These are phyloP conservation scores for Beauveria sp. DNA, from an alignment of 2,329 filamentous ascomycete species.

Conservation along the genomic window DNA sequence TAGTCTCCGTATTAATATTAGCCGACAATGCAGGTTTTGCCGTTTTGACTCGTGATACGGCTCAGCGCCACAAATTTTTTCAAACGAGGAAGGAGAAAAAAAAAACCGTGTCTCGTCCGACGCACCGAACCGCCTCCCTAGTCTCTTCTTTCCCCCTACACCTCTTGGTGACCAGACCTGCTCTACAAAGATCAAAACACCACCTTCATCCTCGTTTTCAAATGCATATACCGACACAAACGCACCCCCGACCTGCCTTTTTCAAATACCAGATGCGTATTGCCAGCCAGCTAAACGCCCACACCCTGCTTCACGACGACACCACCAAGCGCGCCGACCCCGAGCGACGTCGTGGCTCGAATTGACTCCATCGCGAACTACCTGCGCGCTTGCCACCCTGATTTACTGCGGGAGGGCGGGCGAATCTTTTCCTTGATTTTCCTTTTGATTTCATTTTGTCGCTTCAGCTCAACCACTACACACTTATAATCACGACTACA, in stretches of 20 bases:
- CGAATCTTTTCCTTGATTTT: not conserved
- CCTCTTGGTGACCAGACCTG: conserved; percentile 19
- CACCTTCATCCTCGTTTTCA: conserved; percentile 22
- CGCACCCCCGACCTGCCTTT: conserved; percentile 38
- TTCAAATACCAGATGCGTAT: conserved; percentile 52
- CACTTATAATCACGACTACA: not conserved
- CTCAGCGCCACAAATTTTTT: not conserved
- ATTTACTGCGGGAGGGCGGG: not conserved
- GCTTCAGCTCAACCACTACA: not conserved
- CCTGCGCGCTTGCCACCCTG: conserved; percentile 11
- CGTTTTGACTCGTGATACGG: not conserved
- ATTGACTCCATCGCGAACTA: conserved; percentile 23
- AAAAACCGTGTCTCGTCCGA: conserved; percentile 6
- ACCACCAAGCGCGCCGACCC: conserved; percentile 49
- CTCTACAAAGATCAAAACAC: not conserved
- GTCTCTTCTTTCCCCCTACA: conserved; percentile 16
- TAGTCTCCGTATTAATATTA: not conserved
- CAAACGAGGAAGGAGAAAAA: not conserved
- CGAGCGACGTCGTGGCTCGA: conserved; percentile 50
- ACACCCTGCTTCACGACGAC: conserved; percentile 36
- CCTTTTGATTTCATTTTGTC: not conserved
- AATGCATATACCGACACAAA: conserved; percentile 50
- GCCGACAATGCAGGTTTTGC: not conserved
- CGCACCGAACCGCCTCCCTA: not conserved
- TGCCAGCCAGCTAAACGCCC: conserved; percentile 39